Evolutionary conservation across 345 rosid genomes (phyloP).

Genomic region (Populus pruinosa): DNA sequence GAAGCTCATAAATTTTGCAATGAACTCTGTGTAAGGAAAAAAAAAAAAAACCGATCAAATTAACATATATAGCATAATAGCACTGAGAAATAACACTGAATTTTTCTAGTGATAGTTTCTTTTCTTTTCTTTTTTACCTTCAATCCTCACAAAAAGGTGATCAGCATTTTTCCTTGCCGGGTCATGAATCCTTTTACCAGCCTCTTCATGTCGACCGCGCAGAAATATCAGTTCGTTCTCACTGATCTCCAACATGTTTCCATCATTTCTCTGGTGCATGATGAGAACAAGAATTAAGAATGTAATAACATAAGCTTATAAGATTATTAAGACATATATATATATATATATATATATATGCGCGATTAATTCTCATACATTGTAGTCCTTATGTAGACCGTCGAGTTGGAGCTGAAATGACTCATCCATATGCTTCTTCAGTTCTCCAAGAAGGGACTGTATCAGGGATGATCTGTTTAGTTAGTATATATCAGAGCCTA

Average conservation of each 20-base stretch:
- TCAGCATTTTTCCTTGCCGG: conserved; percentile 19
- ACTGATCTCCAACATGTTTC: conserved; percentile 17
- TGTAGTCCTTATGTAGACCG: conserved; percentile 37
- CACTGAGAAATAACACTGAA: background rate
- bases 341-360: too few relatives aligned
- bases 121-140: conserved; percentile 33
- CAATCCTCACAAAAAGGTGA: conserved; percentile 42
- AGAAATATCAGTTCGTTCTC: conserved; percentile 1
- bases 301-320: too few relatives aligned
- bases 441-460: conserved; percentile 45
- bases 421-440: conserved; percentile 43
- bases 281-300: background rate
- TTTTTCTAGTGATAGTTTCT: background rate
- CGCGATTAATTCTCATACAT: conserved; percentile 19
- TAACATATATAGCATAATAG: background rate
- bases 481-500: background rate
- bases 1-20: conserved; percentile 59
- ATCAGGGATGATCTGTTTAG: background rate
- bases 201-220: conserved; percentile 24
- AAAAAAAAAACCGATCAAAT: background rate
- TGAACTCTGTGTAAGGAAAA: conserved; percentile 39
- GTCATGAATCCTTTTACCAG: conserved; percentile 12
- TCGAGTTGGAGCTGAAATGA: conserved; percentile 33
- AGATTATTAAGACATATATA: background rate
- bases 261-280: conserved; percentile 21